Percentiles rank a stretch among this genome's conserved stretches.
These are phyloP conservation scores for Microthlaspi erraticum DNA, from an alignment of 345 rosid species.

Conservation along the genomic window DNA sequence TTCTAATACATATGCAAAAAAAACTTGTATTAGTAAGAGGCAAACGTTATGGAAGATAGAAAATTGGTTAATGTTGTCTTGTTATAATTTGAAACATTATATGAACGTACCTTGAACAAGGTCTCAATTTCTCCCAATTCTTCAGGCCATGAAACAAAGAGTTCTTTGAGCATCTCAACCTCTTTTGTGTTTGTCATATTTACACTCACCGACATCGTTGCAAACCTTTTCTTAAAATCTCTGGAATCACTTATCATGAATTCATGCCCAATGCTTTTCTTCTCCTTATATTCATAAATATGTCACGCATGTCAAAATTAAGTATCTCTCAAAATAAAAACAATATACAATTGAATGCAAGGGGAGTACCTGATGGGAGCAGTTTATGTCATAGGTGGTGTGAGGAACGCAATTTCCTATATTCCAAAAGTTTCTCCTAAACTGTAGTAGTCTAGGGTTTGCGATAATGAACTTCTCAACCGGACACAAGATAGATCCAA, in stretches of 20 bases:
- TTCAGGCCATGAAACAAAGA: background rate
- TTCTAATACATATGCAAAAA: background rate
- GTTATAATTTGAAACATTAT: background rate
- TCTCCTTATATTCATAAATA: constrained; percentile 18
- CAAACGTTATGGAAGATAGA: background rate
- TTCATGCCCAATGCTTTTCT: constrained; percentile 1
- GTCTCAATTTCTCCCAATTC: constrained; percentile 17
- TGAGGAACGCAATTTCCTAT: background rate
- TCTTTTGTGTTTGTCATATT: constrained; percentile 14
- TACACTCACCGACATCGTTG: constrained; percentile 19
- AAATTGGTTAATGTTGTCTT: background rate
- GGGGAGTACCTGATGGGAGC: constrained; percentile 4
- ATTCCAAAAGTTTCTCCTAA: constrained; percentile 18
- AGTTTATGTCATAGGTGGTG: constrained; percentile 6
- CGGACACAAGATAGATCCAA: background rate
- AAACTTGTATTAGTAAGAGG: background rate
- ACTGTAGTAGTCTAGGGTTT: constrained; percentile 22
- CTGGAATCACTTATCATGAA: background rate
- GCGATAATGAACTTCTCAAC: background rate
- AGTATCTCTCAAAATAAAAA: background rate
- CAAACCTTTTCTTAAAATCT: background rate
- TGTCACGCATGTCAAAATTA: background rate
- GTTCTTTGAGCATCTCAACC: constrained; percentile 8
- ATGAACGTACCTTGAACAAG: constrained; percentile 10
- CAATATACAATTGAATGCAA: background rate